phyloP scores from a whole-genome alignment of 1,139 yeast genomes.

The Hansenula sp. region DNA sequence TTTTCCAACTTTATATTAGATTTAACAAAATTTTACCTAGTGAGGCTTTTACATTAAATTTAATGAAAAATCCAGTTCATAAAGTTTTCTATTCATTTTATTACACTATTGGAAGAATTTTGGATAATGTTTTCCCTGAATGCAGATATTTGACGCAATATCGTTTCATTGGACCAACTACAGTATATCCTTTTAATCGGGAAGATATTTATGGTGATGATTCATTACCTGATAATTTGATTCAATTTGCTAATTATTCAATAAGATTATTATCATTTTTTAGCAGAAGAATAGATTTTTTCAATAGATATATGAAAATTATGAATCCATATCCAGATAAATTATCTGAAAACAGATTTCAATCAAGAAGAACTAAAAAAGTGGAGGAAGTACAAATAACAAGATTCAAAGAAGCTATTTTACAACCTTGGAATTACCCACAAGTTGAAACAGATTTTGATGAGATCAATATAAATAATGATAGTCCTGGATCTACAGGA shows the following conservation, averaged over 20 bases:
- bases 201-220: constrained; percentile 7
- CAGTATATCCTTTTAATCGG: constrained; percentile 12
- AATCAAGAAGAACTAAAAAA: constrained; percentile 14
- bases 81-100: constrained; percentile 12
- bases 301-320: constrained; percentile 12
- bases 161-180: constrained; percentile 21
- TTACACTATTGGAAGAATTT: constrained; percentile 13
- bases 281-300: constrained; percentile 17
- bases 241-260: constrained; percentile 14
- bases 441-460: constrained; percentile 3
- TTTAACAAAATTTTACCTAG: constrained; percentile 17
- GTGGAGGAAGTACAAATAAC: constrained; percentile 13
- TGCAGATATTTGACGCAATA: constrained; percentile 12
- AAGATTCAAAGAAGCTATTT: constrained; percentile 8
- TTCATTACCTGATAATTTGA: not conserved
- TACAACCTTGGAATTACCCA: constrained; percentile 15
- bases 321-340: constrained; percentile 15
- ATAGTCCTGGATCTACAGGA: constrained; percentile 2
- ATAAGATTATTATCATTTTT: constrained; percentile 15
- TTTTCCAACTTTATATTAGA: constrained; percentile 11
- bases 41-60: constrained; percentile 10
- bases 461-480: not conserved
- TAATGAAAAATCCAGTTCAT: constrained; percentile 8
- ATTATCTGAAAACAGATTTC: constrained; percentile 13
- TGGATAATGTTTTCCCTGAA: constrained; percentile 22